Percentiles rank a stretch among this genome's conserved stretches.
These are phyloP conservation scores for Colletotrichum spinosum DNA, from an alignment of 2,329 filamentous ascomycete genomes.

Conservation along the genomic window DNA sequence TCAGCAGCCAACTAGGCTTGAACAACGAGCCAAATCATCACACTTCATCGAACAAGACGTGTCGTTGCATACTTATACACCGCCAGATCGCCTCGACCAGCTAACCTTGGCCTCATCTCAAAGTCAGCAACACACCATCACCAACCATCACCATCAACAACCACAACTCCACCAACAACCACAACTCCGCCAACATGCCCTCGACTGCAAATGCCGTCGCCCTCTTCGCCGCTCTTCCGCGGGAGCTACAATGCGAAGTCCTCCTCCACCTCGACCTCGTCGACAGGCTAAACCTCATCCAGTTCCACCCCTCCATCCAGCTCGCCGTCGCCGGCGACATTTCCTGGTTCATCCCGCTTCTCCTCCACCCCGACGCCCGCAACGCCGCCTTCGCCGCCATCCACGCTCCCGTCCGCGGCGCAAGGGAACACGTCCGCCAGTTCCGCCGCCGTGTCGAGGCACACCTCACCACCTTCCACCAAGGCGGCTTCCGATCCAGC, in stretches of 20 bases:
- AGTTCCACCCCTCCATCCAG: neutral
- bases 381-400: neutral
- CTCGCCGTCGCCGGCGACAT: constrained; percentile 1
- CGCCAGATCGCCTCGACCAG: too few relatives aligned
- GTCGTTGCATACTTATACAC: too few relatives aligned
- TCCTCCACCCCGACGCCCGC: neutral
- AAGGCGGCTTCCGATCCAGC: neutral
- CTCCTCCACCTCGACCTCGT: constrained; percentile 1
- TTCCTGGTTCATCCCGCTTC: neutral
- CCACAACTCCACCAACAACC: neutral
- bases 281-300: constrained; percentile 7
- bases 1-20: too few relatives aligned
- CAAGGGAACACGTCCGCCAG: constrained; percentile 13
- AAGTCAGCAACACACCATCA: neutral
- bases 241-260: neutral
- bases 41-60: too few relatives aligned
- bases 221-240: neutral
- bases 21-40: too few relatives aligned
- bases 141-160: neutral
- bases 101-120: neutral
- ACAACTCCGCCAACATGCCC: neutral
- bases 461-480: neutral
- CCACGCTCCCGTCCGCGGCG: constrained; percentile 7
- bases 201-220: neutral
- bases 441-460: constrained; percentile 11